A percentile compares a stretch with the other conserved stretches of the same genome.
Evolutionary conservation across 139 green algal species (phyloP).

Genomic region (Chlorella sp.): DNA sequence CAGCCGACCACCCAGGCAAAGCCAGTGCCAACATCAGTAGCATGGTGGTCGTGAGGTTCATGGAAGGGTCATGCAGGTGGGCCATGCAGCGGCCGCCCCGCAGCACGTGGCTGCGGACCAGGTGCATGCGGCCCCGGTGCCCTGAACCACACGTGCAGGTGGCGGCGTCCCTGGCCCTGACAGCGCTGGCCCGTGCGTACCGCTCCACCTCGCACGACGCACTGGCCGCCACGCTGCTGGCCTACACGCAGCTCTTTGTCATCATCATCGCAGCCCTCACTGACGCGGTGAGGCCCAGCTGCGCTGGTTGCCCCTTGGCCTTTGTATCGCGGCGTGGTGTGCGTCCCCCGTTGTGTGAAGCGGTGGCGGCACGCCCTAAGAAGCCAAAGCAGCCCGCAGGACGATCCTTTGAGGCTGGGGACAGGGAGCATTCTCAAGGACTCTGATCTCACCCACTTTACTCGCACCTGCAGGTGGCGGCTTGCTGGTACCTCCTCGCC

Average conservation of each 20-base stretch:
- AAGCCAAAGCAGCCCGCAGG: no score
- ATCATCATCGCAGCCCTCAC: conserved; percentile 9
- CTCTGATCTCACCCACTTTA: neutral
- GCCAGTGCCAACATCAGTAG: no score
- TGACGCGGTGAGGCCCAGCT: conserved; percentile 9
- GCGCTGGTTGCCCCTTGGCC: conserved; percentile 2
- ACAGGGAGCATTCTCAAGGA: neutral
- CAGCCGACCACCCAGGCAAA: no score
- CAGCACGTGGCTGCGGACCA: no score
- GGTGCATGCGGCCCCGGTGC: no score
- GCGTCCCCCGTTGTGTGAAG: neutral
- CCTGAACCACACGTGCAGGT: no score
- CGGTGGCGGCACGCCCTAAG: neutral
- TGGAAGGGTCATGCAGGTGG: neutral
- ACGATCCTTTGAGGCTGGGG: neutral
- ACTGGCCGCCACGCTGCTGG: neutral
- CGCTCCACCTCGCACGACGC: conserved; percentile 6
- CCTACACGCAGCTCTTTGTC: conserved; percentile 19
- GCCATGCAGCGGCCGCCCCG: no score
- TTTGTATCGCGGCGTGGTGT: neutral
- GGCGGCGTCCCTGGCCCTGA: neutral
- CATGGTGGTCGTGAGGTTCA: no score
- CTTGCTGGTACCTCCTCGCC: neutral
- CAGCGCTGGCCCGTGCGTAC: conserved; percentile 3
- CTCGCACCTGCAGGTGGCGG: neutral